Evolutionary conservation across 2,329 filamentous ascomycete genomes (phyloP).

Genomic region (Chrysoporthe puriensis): DNA sequence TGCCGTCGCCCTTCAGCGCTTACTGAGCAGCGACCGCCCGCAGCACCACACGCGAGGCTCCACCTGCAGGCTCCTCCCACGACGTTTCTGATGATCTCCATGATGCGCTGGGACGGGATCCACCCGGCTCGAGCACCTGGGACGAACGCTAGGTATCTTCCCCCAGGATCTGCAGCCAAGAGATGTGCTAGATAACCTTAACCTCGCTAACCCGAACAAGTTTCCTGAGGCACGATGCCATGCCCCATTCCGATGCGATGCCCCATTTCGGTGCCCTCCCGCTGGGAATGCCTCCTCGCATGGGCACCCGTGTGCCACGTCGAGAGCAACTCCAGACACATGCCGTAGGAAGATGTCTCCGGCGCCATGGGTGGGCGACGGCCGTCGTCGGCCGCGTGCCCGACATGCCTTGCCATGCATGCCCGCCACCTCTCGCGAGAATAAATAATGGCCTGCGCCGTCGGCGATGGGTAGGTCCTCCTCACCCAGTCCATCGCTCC

Average conservation of each 20-base stretch:
- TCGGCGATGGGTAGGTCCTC: background rate
- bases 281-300: background rate
- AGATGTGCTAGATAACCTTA: conserved; percentile 6
- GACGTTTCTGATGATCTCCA: background rate
- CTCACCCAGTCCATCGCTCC: background rate
- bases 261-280: background rate
- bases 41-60: background rate
- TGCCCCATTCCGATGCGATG: too few species aligned
- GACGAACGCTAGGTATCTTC: background rate
- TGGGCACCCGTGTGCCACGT: background rate
- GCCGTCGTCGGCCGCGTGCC: too few species aligned
- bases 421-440: background rate
- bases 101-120: background rate
- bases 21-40: background rate
- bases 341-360: conserved; percentile 3
- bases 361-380: background rate
- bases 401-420: background rate
- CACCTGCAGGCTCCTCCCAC: background rate
- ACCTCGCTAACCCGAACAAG: background rate
- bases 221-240: background rate
- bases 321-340: conserved; percentile 2
- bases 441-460: background rate
- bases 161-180: background rate
- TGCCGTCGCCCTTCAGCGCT: background rate
- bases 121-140: background rate